Evolutionary conservation across 2,329 filamentous ascomycete genomes (phyloP).

Genomic region (Magnaporthiopsis poae): DNA sequence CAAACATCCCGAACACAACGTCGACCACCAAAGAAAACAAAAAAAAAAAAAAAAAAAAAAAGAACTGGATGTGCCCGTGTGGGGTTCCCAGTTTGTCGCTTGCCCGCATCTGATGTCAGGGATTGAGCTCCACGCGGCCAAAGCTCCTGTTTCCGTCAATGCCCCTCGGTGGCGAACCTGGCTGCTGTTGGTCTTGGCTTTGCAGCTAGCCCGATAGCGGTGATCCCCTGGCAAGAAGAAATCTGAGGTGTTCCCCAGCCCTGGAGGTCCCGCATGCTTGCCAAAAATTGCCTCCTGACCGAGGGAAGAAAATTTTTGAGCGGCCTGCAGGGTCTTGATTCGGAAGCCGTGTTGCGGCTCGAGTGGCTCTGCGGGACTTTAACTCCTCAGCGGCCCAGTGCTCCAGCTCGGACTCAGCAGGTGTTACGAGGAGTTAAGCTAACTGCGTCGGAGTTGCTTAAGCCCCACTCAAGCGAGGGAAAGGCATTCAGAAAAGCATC

Average conservation of each 20-base stretch:
- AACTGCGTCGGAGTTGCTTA: constrained; percentile 6
- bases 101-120: background rate
- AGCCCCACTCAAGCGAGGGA: background rate
- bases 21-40: background rate
- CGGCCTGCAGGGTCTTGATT: constrained; percentile 1
- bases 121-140: background rate
- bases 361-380: constrained; percentile 1
- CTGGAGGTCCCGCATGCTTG: background rate
- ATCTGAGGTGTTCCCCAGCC: background rate
- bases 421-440: constrained; percentile 11
- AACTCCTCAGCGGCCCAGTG: constrained; percentile 5
- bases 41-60: background rate
- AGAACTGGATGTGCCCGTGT: background rate
- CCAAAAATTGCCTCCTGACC: background rate
- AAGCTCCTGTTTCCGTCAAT: background rate
- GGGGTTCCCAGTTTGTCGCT: background rate
- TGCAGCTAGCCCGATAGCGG: background rate
- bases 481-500: background rate
- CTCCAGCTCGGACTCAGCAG: constrained; percentile 5
- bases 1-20: background rate
- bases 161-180: background rate
- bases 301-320: background rate
- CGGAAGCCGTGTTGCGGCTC: background rate
- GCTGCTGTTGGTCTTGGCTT: too few relatives aligned
- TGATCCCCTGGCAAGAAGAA: background rate